A percentile compares a stretch with the other conserved stretches of the same genome.
phyloP scores from a whole-genome alignment of 2,329 filamentous ascomycete genomes.

The Ceratocystis smalleyi region DNA sequence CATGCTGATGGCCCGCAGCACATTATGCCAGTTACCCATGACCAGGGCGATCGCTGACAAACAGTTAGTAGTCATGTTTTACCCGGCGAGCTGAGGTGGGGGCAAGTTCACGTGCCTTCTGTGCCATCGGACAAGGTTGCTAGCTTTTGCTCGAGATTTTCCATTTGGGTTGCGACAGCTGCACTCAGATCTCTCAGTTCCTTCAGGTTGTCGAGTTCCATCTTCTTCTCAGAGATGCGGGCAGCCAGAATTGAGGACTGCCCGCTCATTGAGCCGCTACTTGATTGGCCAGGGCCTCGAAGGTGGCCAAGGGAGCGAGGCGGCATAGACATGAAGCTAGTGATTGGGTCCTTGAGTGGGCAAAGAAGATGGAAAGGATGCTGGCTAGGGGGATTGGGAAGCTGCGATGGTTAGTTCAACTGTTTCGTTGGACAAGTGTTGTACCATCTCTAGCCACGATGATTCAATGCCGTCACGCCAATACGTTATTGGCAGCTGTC shows the following conservation, averaged over 20 bases:
- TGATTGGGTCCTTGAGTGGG: no score
- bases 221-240: constrained; percentile 73
- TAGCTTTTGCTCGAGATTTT: constrained; percentile 62
- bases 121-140: constrained; percentile 66
- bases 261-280: constrained; percentile 32
- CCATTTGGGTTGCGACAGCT: constrained; percentile 67
- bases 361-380: neutral
- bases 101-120: constrained; percentile 40
- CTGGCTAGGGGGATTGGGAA: neutral
- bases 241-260: constrained; percentile 57
- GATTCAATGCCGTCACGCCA: neutral
- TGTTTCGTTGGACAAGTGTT: no score
- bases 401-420: no score
- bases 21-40: constrained; percentile 75
- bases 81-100: neutral
- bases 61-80: neutral
- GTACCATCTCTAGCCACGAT: neutral
- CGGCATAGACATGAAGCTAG: constrained; percentile 3
- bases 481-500: neutral
- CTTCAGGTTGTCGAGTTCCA: constrained; percentile 62
- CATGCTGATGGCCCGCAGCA: constrained; percentile 72
- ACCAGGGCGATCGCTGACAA: constrained; percentile 62
- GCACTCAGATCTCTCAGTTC: constrained; percentile 66
- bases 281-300: constrained; percentile 40
- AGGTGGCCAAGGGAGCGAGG: constrained; percentile 34